Evolutionary conservation across 2,329 filamentous ascomycete genomes (phyloP), one percentile per base, ranked within the genome.

Genomic region (Immersiporthe knoxdaviesiana): DNA sequence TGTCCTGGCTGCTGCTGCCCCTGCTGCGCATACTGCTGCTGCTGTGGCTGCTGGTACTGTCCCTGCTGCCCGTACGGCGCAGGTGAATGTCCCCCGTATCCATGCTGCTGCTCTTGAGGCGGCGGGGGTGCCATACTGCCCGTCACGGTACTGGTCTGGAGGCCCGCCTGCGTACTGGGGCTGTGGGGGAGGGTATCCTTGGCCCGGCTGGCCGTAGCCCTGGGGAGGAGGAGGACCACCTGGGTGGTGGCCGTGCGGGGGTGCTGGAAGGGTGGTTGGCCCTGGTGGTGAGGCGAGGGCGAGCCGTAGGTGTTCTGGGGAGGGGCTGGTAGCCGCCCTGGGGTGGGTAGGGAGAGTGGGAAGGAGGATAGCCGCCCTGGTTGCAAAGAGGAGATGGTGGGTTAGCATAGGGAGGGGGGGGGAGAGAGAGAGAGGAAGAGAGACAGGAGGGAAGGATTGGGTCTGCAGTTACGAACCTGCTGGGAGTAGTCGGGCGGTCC

Each of bases 181-280:
- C 63, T 75, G 76, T 24, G 58, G 63, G 27, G 60, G 61, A 2
- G 61, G 54, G 27, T 66, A 66, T 6, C 41, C 41, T 47, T 65
- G 63, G 16, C 65, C 41, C 56, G 30, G 47, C 27, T 60, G 24
- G 59, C 61, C 61, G 41, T 73, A 60, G 16, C 64, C 64, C 50
- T 30, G 27, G 24, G 50, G 50, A 27, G 65, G 65, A 32, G 54
- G 65, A 68, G 76, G 76, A 41, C 76, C 77, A 32, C 73, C 75
- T 7, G 44, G 44, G 62, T 77, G 78, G 72, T 80, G 79, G 52
- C 72, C 68, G 27, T 75, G 72, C 68, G 79, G 78, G 63, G 70
- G 1, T 69, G 50, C n/a, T 54, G 50, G 50, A 54, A 54, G 50
- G 50, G 50, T 27, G 50, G 50, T 27, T n/a, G 50, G n/a, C 50